Evolutionary conservation across 2,329 filamentous ascomycete genomes (phyloP), one percentile per base, ranked within the genome.

Genomic region (Zymoseptoria tritici): DNA sequence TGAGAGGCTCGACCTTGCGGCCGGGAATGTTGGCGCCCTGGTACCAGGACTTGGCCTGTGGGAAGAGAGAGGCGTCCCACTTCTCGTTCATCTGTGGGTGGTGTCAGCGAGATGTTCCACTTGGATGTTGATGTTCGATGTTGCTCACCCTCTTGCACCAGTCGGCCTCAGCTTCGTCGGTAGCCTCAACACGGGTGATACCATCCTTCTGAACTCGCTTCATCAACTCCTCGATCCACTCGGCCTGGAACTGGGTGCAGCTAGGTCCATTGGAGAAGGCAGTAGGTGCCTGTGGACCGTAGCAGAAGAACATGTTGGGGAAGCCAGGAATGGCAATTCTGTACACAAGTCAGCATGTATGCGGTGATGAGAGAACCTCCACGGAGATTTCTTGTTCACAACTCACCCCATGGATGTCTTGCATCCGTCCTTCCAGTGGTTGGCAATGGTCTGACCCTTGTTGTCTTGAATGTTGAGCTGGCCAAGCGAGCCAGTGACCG

Each of bases 241-340:
- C 75, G 13, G 46, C 69, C 70, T 42, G 77, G 75, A 61, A 73
- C 68, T 21, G 74, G 73, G 73, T 69, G 61, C 76, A 79, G 29
- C 71, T 76, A 2, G 77, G 77, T 0, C 77, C 77, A 55, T 80
- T 80, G 57, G 71, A 73, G 66, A 79, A 78, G 2, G 77, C 77
- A 0, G 77, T 79, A 0, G 77, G 77, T 0, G 75, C 77, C 59
- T 79, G 78, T 4, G 77, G 73, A 2, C 77, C 77, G 63, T 80
- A 79, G 11, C 78, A 67, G 66, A 69, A 71, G 69, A 78, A 77
- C 68, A 76, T 72, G 62, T 77, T 78, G 1, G 71, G 71, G 59
- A 69, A 71, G 29, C 66, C 66, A 0, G 66, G 62, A 16, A 70
- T 67, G 1, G 69, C 64, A 20, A 73, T 71, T 11, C 77, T 42